Evolutionary conservation across 352 stramenopile genomes (phyloP).

Genomic region (Pythium graminicola): DNA sequence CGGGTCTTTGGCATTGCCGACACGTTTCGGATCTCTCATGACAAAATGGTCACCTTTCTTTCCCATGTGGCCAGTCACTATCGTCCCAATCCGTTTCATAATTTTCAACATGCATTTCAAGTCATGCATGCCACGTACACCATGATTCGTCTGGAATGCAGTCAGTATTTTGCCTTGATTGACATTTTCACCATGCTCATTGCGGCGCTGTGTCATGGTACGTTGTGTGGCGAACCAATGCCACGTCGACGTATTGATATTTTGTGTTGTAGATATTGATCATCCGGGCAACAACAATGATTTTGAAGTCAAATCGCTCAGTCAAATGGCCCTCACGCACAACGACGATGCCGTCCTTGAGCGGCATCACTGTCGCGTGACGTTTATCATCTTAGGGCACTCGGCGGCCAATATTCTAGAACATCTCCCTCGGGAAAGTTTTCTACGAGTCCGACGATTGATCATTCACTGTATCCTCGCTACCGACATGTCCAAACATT

Average conservation of each 20-base stretch:
- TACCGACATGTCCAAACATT: constrained; percentile 89
- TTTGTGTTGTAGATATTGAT: constrained; percentile 77
- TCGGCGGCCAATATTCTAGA: constrained; percentile 84
- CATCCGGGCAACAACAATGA: constrained; percentile 87
- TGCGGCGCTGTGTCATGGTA: constrained; percentile 77
- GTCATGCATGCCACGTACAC: constrained; percentile 82
- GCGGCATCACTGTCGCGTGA: constrained; percentile 82
- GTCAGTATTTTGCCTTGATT: constrained; percentile 64
- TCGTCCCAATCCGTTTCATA: constrained; percentile 89
- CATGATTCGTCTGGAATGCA: constrained; percentile 30
- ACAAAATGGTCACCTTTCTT: constrained; percentile 35
- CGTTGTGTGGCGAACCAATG: constrained; percentile 53
- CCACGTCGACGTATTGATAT: constrained; percentile 49
- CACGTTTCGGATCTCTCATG: constrained; percentile 26
- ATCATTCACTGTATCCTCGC: constrained; percentile 84
- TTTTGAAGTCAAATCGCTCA: constrained; percentile 80
- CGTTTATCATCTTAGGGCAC: constrained; percentile 78
- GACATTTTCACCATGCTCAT: constrained; percentile 83
- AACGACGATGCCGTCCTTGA: constrained; percentile 88
- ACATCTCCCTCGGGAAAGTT: constrained; percentile 60
- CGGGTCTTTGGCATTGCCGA: constrained; percentile 35
- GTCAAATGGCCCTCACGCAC: constrained; percentile 78
- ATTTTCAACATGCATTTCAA: constrained; percentile 88
- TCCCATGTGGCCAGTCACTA: constrained; percentile 55
- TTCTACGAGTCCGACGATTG: constrained; percentile 78